Evolutionary conservation across 192 early-diverging fungal genomes (phyloP), one percentile per base, ranked within the genome.

Genomic region (Entomortierella chlamydospora): DNA sequence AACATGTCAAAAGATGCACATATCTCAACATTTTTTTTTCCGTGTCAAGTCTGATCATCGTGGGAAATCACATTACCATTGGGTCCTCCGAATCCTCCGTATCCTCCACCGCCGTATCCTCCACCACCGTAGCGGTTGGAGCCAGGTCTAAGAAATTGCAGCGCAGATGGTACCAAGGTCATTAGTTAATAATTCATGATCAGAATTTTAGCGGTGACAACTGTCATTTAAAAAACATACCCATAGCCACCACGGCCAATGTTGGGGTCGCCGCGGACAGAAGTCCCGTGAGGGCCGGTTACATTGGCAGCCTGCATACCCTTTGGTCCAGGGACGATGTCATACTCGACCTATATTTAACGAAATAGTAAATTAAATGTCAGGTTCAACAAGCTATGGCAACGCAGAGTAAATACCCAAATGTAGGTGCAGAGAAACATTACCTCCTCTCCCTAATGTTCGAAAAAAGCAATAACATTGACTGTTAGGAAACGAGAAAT

Each of bases 251-350:
- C 63, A 26, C 83, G 66, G 11, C 87, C 85, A 17, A 83, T 61
- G 43, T 87, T 89, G 11, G 89, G 90, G 76, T 96, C 94, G 22
- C 95, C 95, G 29, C 88, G 88, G 52, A 97, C 95, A 61, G 83
- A 82, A 7, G 67, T 61, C 51, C 94, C 92, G 65, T 83, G 70
- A 3, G 93, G 93, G 12, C 94, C 94, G 23, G 93, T 89, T 13
- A 95, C 94, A 42, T 93, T 88, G 22, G 93, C 89, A 7, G 95
- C 95, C 73, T 94, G 93, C 64, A 92, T 81, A 3, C 95, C 95
- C 82, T 96, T 96, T 50, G 91, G 87, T 20, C 95, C 94, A 51
- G 87, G 83, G 22, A 86, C 82, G 39, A 92, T 76, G 39, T 91
- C 90, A 62, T 92, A 94, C 54, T 94, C 92, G 25, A 94, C 92